Conservation (phyloP, 305 asterid species). For the Lippia alba region DNA sequence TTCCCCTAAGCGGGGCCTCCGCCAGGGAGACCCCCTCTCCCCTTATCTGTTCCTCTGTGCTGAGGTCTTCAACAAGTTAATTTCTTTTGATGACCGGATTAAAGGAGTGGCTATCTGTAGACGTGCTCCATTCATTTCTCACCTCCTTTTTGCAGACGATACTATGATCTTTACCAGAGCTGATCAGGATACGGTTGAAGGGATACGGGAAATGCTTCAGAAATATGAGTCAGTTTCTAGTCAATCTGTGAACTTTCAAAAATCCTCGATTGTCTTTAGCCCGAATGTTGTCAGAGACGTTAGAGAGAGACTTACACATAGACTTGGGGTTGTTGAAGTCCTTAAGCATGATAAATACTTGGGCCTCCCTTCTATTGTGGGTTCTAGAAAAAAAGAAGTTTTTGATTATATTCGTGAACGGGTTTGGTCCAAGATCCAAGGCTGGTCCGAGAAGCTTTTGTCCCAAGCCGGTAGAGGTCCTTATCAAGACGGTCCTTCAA, state of each 20-base stretch:
- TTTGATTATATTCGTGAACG: background rate
- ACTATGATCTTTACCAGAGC: background rate
- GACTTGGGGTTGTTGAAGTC: background rate
- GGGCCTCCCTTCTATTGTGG: background rate
- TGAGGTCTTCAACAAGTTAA: background rate
- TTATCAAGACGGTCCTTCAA: background rate
- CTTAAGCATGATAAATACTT: background rate
- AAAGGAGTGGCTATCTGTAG: background rate
- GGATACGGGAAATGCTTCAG: too few relatives aligned
- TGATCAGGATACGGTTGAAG: background rate
- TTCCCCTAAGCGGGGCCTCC: background rate
- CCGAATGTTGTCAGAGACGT: too few relatives aligned
- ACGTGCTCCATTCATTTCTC: background rate
- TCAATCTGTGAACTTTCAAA: too few relatives aligned
- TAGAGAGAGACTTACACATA: background rate
- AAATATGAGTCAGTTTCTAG: too few relatives aligned
- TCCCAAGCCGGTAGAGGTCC: background rate
- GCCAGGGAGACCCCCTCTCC: background rate
- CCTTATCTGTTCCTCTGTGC: background rate
- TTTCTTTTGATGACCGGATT: background rate
- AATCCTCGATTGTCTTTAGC: too few relatives aligned
- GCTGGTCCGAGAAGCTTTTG: background rate
- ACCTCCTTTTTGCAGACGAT: background rate
- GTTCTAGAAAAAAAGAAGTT: background rate
- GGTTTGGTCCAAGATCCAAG: background rate